Evolutionary conservation across 257 asterid genomes (phyloP).

Genomic region (Nicotiana knightiana): DNA sequence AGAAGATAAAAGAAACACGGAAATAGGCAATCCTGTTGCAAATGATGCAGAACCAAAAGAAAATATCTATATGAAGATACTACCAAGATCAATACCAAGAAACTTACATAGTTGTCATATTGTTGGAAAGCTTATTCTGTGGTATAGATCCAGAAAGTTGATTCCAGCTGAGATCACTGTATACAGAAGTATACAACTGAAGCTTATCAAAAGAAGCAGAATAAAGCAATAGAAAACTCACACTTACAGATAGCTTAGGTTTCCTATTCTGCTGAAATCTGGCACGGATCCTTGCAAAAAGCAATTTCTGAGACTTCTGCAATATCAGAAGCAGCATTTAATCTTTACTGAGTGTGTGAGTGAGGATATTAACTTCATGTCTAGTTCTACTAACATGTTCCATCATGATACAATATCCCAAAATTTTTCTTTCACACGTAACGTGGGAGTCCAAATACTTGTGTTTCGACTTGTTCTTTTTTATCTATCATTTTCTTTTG

Average conservation of each 20-base stretch:
- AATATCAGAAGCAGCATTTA: conserved; percentile 10
- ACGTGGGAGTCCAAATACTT: background rate
- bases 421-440: background rate
- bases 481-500: too few relatives aligned
- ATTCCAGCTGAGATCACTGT: conserved; percentile 48
- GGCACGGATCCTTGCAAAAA: conserved; percentile 36
- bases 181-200: background rate
- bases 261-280: conserved; percentile 35
- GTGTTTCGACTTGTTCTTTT: background rate
- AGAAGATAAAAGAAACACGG: background rate
- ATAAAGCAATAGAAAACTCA: background rate
- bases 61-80: background rate
- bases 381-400: background rate
- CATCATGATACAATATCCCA: background rate
- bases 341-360: background rate
- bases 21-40: background rate
- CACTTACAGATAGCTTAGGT: conserved; percentile 36
- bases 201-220: background rate
- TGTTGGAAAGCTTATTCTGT: conserved; percentile 23
- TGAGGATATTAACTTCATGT: background rate
- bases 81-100: background rate
- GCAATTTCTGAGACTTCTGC: conserved; percentile 51
- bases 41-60: background rate
- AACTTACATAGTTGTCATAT: conserved; percentile 39
- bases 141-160: conserved; percentile 34